Evolutionary conservation across 1,139 yeast species (phyloP).

Genomic region (Pichia sp.): DNA sequence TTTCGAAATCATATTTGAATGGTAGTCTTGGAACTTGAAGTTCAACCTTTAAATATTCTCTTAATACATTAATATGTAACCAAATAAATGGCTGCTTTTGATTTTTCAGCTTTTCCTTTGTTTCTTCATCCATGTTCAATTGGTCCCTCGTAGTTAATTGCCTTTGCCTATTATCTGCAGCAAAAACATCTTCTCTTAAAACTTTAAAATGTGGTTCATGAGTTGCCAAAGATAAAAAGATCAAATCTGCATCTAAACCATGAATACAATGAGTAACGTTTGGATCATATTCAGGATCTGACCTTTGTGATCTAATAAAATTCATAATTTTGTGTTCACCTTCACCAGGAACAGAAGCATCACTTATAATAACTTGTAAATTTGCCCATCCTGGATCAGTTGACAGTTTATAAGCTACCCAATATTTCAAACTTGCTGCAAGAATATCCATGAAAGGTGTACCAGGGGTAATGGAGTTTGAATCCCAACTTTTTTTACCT

Average conservation of each 20-base stretch:
- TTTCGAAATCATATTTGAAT: constrained; percentile 77
- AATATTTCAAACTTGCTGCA: constrained; percentile 75
- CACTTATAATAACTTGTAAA: constrained; percentile 79
- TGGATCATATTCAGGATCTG: constrained; percentile 79
- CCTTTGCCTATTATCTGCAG: constrained; percentile 48
- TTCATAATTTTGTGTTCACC: constrained; percentile 99
- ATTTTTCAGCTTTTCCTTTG: constrained; percentile 49
- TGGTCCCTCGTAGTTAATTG: constrained; percentile 45
- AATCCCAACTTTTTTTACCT: constrained; percentile 65
- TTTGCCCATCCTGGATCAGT: constrained; percentile 89
- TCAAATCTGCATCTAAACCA: constrained; percentile 96
- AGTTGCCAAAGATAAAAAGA: constrained; percentile 88
- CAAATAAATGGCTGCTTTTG: constrained; percentile 83
- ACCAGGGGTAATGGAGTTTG: constrained; percentile 98
- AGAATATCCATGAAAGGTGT: constrained; percentile 93
- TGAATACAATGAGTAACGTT: constrained; percentile 91
- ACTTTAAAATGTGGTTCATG: constrained; percentile 97
- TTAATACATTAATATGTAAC: constrained; percentile 80
- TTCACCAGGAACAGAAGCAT: constrained; percentile 98
- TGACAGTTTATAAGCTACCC: constrained; percentile 81
- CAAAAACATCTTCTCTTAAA: constrained; percentile 93
- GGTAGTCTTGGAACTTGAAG: constrained; percentile 61
- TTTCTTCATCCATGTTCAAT: constrained; percentile 53
- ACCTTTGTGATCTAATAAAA: constrained; percentile 77
- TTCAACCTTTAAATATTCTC: constrained; percentile 87